phyloP scores from a whole-genome alignment of 495 filamentous ascomycete genomes.

The Annulohypoxylon nitens region DNA sequence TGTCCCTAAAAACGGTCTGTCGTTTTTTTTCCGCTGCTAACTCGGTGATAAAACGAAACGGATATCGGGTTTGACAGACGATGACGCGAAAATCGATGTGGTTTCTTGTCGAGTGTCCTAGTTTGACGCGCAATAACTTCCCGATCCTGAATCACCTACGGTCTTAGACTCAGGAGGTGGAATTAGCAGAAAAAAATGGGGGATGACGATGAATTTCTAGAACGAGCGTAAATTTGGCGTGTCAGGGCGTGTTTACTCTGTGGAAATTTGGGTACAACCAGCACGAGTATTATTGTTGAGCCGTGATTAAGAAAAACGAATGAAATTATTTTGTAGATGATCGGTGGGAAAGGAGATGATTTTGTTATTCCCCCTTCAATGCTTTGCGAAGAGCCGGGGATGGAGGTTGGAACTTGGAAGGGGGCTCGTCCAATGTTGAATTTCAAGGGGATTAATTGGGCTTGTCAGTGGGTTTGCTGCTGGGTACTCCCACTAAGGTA shows the following conservation, averaged over 20 bases:
- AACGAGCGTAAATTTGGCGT: slow-evolving; percentile 34
- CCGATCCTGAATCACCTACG: slow-evolving; percentile 27
- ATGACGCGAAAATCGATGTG: slow-evolving; percentile 24
- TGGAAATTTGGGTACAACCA: slow-evolving; percentile 8
- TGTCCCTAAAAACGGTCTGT: slow-evolving; percentile 19
- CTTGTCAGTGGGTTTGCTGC: slow-evolving; percentile 12
- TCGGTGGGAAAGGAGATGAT: slow-evolving; percentile 39
- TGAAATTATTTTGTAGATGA: slow-evolving; percentile 35
- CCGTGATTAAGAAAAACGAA: slow-evolving; percentile 35
- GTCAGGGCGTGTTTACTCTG: slow-evolving; percentile 20
- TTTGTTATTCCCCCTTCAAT: slow-evolving; percentile 45
- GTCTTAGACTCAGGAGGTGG: slow-evolving; percentile 27
- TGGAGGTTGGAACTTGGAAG: slow-evolving; percentile 43
- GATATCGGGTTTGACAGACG: slow-evolving; percentile 6
- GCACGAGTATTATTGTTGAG: slow-evolving; percentile 1
- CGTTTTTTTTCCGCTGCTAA: background rate
- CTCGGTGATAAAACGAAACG: slow-evolving; percentile 16
- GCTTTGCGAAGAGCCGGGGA: slow-evolving; percentile 38
- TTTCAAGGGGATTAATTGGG: slow-evolving; percentile 34
- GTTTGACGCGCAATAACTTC: slow-evolving; percentile 31
- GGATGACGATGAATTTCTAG: background rate
- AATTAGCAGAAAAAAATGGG: slow-evolving; percentile 21
- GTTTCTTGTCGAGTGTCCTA: slow-evolving; percentile 29
- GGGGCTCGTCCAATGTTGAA: slow-evolving; percentile 46
- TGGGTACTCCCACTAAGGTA: background rate